Evolutionary conservation across 23 red algal genomes (phyloP).

Genomic region (Gracilaria gracilis): DNA sequence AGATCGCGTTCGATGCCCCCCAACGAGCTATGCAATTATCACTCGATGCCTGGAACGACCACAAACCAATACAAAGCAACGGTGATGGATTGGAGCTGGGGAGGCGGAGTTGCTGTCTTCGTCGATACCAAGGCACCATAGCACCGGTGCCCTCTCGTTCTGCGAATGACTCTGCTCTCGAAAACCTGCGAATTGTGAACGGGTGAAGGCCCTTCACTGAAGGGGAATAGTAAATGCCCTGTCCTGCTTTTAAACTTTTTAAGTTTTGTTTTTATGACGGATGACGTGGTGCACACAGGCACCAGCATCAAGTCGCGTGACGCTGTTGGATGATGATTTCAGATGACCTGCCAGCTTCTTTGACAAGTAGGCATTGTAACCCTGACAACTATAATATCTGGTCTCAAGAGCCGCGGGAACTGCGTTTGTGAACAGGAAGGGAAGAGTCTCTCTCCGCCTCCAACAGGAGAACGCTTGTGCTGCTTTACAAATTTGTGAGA

Average conservation of each 20-base stretch:
- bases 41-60: too few relatives aligned
- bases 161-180: too few relatives aligned
- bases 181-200: background rate
- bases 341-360: background rate
- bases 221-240: too few relatives aligned
- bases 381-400: too few relatives aligned
- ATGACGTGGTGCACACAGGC: background rate
- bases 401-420: background rate
- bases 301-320: background rate
- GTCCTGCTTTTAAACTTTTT: too few relatives aligned
- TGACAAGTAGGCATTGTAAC: too few relatives aligned
- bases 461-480: background rate
- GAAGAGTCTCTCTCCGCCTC: background rate
- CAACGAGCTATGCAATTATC: background rate
- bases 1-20: background rate
- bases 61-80: too few relatives aligned
- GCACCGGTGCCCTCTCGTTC: too few relatives aligned
- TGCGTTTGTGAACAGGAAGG: background rate
- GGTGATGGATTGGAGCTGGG: too few relatives aligned
- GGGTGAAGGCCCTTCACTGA: background rate
- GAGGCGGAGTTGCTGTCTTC: too few relatives aligned
- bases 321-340: background rate
- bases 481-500: background rate
- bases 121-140: too few relatives aligned
- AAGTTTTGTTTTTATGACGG: too few relatives aligned